phyloP scores from a whole-genome alignment of 441 rosid species.

The Melastoma candidum region DNA sequence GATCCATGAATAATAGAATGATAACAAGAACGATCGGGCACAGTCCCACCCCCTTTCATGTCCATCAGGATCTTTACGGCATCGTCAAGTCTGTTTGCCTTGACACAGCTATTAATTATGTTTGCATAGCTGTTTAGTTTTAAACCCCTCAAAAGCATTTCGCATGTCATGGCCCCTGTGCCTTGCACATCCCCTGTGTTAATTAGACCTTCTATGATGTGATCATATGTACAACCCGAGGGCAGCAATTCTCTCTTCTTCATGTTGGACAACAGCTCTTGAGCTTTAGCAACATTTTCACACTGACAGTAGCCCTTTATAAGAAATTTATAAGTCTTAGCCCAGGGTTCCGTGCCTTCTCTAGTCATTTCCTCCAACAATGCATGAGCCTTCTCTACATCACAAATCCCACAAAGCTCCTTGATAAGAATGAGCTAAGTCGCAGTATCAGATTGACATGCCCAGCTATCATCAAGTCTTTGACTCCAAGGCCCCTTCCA shows the following conservation, averaged over 20 bases:
- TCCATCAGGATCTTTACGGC: conserved; percentile 36
- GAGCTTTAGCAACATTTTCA: conserved; percentile 26
- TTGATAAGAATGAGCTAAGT: conserved; percentile 40
- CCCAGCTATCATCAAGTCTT: conserved; percentile 41
- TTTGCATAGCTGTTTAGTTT: conserved; percentile 57
- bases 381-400: conserved; percentile 47
- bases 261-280: conserved; percentile 47
- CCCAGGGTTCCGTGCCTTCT: conserved; percentile 44
- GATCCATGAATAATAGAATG: too few relatives aligned
- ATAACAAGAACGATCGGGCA: conserved; percentile 53
- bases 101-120: conserved; percentile 50
- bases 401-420: conserved; percentile 47
- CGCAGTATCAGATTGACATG: conserved; percentile 29
- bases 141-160: conserved; percentile 41
- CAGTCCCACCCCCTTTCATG: conserved; percentile 49
- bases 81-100: conserved; percentile 40
- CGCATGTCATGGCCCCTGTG: conserved; percentile 39
- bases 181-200: conserved; percentile 36
- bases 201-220: conserved; percentile 45
- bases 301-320: conserved; percentile 48
- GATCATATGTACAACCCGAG: conserved; percentile 32
- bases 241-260: conserved; percentile 42
- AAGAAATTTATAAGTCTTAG: conserved; percentile 43
- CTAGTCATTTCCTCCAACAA: conserved; percentile 51
- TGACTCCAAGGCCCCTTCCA: conserved; percentile 34